These are phyloP conservation scores for Themeda triandra DNA, from an alignment of 176 grass and related monocot species.

Conservation along the genomic window DNA sequence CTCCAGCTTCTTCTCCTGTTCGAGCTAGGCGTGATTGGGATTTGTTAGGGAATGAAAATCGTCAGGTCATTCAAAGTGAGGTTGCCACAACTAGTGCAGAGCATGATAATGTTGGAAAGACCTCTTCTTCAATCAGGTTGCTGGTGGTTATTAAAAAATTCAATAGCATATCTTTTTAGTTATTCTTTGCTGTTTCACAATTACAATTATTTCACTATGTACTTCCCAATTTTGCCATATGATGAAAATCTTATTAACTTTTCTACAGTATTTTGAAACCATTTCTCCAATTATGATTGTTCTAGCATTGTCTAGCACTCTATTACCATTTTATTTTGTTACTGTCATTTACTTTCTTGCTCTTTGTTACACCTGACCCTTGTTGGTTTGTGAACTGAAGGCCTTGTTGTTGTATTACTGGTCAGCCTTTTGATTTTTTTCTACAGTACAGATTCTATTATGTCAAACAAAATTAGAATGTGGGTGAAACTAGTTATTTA, in stretches of 20 bases:
- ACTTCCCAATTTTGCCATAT: not conserved
- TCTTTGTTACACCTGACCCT: not conserved
- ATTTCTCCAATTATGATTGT: not conserved
- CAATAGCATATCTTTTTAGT: not conserved
- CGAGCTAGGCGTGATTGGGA: slow-evolving; percentile 70
- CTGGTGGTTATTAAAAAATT: slow-evolving; percentile 7
- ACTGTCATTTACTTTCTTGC: not conserved
- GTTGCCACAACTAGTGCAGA: slow-evolving; percentile 46
- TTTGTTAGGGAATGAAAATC: slow-evolving; percentile 51
- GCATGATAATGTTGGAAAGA: slow-evolving; percentile 41
- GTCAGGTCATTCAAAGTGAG: slow-evolving; percentile 34
- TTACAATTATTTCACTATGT: slow-evolving; percentile 12
- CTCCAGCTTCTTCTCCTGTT: slow-evolving; percentile 75
- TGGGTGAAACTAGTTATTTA: not conserved
- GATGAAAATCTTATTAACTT: not conserved
- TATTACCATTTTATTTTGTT: not conserved
- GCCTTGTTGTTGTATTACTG: not conserved
- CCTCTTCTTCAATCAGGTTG: slow-evolving; percentile 53
- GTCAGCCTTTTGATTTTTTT: not conserved
- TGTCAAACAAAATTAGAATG: not conserved
- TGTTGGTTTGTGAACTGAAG: not conserved
- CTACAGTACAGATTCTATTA: not conserved
- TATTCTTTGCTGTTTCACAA: not conserved
- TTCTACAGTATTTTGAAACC: not conserved
- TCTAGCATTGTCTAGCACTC: not conserved